Evolutionary conservation across 306 rosid genomes (phyloP).

Genomic region (Urtica urens): DNA sequence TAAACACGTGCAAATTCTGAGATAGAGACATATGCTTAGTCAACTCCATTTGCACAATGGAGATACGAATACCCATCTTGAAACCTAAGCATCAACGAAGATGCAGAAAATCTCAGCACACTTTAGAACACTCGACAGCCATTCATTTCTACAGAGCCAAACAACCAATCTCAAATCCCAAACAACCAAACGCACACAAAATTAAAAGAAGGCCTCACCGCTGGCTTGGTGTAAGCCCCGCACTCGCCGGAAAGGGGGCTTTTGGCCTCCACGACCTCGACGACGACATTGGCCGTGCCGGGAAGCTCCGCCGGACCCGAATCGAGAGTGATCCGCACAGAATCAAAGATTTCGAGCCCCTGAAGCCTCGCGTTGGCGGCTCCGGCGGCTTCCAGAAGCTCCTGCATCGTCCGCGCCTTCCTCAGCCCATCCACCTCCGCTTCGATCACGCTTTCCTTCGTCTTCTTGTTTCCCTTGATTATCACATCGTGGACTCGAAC

Average conservation of each 20-base stretch:
- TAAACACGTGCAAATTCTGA: too few species aligned
- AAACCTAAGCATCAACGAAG: too few species aligned
- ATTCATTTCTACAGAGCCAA: conserved; percentile 20
- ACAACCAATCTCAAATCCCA: background rate
- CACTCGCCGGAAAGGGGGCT: conserved; percentile 46
- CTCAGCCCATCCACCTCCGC: conserved; percentile 56
- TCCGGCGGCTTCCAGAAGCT: conserved; percentile 53
- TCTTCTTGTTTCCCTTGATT: conserved; percentile 70
- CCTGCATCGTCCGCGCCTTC: conserved; percentile 62
- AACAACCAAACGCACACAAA: background rate
- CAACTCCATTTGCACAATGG: too few species aligned
- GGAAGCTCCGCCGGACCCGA: conserved; percentile 82
- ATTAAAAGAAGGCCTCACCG: conserved; percentile 37
- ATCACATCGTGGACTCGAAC: conserved; percentile 80
- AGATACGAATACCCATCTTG: too few species aligned
- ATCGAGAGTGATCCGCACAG: conserved; percentile 57
- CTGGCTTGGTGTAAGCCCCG: conserved; percentile 62
- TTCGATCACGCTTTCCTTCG: conserved; percentile 72
- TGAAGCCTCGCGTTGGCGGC: conserved; percentile 56
- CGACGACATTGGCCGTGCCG: conserved; percentile 60
- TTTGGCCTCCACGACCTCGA: conserved; percentile 53
- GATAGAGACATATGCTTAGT: too few species aligned
- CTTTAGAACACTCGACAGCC: too few species aligned
- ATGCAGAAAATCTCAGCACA: too few species aligned
- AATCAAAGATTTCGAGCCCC: conserved; percentile 60